Conservation (phyloP, 108 stramenopile species). For the Skeletonema grethae region DNA sequence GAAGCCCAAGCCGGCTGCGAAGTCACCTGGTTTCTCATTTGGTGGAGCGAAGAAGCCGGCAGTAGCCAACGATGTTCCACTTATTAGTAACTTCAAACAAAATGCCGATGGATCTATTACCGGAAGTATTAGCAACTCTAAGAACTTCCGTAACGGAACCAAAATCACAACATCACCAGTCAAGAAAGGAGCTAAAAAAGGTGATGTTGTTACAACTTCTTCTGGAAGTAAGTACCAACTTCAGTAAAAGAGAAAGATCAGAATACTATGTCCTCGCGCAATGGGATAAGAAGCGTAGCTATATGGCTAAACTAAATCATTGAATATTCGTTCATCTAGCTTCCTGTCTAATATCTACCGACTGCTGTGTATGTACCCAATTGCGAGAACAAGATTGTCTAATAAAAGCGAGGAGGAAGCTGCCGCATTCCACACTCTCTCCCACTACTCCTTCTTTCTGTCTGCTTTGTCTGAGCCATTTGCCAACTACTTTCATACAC, state of each 20-base stretch:
- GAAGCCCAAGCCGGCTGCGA: slow-evolving; percentile 7
- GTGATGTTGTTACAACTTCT: slow-evolving; percentile 70
- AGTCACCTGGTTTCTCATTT: slow-evolving; percentile 1
- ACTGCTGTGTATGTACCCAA: too few relatives aligned
- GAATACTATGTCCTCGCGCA: background rate
- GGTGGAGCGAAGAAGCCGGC: slow-evolving; percentile 21
- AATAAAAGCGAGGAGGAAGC: too few relatives aligned
- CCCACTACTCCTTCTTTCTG: too few relatives aligned
- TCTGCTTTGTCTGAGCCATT: too few relatives aligned
- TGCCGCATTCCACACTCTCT: too few relatives aligned
- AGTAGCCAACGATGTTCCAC: slow-evolving; percentile 61
- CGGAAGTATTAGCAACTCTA: slow-evolving; percentile 74
- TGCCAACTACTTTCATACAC: too few relatives aligned
- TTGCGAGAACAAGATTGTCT: too few relatives aligned
- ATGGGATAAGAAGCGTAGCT: background rate
- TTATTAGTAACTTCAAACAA: slow-evolving; percentile 74
- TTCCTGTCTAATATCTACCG: too few relatives aligned
- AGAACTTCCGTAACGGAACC: slow-evolving; percentile 71
- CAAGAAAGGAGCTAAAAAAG: slow-evolving; percentile 68
- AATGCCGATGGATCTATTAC: slow-evolving; percentile 82
- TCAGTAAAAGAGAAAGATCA: slow-evolving; percentile 37
- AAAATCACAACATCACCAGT: slow-evolving; percentile 89
- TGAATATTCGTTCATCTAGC: background rate
- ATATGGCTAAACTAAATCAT: background rate
- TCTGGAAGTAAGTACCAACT: slow-evolving; percentile 85